phyloP scores from a whole-genome alignment of 371 early-diverging fungal species.

The Lichtheimia hyalospora region DNA sequence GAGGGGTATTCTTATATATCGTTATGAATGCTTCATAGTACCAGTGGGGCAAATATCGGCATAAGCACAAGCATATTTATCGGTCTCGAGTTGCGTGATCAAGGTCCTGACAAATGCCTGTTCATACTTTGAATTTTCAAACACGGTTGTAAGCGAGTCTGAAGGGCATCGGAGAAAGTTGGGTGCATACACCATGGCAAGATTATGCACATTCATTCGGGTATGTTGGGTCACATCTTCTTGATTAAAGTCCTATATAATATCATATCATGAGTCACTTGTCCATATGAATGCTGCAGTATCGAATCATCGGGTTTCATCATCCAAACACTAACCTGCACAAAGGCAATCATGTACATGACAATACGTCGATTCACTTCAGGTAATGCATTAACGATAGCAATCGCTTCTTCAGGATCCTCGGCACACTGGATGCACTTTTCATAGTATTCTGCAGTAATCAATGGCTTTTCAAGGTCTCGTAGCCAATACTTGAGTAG shows the following conservation, averaged over 20 bases:
- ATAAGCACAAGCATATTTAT: conserved; percentile 26
- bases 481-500: conserved; percentile 93
- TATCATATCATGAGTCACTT: neutral
- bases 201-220: conserved; percentile 85
- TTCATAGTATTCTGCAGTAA: conserved; percentile 78
- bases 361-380: conserved; percentile 78
- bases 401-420: conserved; percentile 56
- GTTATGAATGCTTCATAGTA: too few relatives aligned
- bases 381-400: conserved; percentile 70
- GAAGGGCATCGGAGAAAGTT: conserved; percentile 89
- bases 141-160: conserved; percentile 73
- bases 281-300: neutral
- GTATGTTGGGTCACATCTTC: conserved; percentile 70
- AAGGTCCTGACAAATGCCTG: conserved; percentile 46
- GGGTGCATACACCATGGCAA: conserved; percentile 98
- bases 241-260: conserved; percentile 69
- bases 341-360: conserved; percentile 77
- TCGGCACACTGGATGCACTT: conserved; percentile 64
- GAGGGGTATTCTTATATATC: too few relatives aligned
- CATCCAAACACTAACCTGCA: conserved; percentile 55
- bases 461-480: conserved; percentile 90
- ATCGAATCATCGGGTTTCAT: neutral
- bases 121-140: conserved; percentile 81
- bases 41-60: neutral
- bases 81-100: conserved; percentile 25